Conservation (phyloP, 225 moss, liverwort and hornwort genomes). For the Ulota crispa region DNA sequence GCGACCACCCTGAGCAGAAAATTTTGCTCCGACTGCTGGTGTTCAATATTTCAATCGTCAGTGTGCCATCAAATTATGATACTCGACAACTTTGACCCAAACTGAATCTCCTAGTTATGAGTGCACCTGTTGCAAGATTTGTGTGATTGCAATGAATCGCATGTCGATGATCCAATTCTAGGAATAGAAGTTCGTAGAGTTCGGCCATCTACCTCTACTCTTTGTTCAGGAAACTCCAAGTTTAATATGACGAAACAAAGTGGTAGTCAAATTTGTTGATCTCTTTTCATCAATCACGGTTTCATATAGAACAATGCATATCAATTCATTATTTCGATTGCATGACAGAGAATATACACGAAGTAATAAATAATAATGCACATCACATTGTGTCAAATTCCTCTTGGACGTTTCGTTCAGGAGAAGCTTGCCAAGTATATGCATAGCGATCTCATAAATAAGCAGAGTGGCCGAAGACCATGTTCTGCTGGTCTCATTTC, state of each 20-base stretch:
- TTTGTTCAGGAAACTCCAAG: conserved; percentile 3
- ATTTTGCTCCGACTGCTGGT: background rate
- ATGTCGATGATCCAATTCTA: background rate
- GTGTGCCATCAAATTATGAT: background rate
- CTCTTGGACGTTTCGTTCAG: background rate
- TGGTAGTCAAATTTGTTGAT: background rate
- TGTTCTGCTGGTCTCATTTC: background rate
- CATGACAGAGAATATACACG: background rate
- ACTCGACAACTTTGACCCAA: conserved; percentile 19
- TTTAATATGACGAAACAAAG: conserved; percentile 10
- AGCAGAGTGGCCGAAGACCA: background rate
- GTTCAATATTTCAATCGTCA: background rate
- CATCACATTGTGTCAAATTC: background rate
- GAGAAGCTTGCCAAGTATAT: background rate
- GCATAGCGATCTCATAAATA: background rate
- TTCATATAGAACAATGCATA: background rate
- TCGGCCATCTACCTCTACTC: background rate
- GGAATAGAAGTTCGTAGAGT: background rate
- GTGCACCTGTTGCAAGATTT: conserved; percentile 1
- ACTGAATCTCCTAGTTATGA: background rate
- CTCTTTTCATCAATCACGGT: background rate
- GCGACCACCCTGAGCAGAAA: background rate
- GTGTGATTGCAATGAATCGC: background rate
- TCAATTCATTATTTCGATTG: background rate
- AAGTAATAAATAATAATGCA: background rate